phyloP scores from a whole-genome alignment of 305 asterid genomes.

The Fraxinus nigra region DNA sequence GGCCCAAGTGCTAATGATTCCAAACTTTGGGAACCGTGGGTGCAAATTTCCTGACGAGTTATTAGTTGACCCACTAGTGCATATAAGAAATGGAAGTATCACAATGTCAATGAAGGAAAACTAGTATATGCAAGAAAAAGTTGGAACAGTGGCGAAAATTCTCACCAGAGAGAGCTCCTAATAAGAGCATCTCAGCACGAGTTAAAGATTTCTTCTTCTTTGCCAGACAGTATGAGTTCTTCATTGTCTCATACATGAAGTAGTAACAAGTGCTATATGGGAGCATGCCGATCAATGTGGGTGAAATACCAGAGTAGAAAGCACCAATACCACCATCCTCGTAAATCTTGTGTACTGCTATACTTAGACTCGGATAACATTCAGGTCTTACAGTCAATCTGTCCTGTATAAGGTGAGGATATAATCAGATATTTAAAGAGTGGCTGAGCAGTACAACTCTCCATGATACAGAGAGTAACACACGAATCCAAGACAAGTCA shows the following conservation, averaged over 20 bases:
- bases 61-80: neutral
- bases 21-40: neutral
- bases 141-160: neutral
- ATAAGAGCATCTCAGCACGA: conserved; percentile 77
- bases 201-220: conserved; percentile 58
- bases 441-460: neutral
- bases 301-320: conserved; percentile 70
- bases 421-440: neutral
- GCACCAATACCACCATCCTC: conserved; percentile 71
- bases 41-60: neutral
- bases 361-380: conserved; percentile 64
- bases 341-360: conserved; percentile 67
- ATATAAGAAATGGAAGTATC: neutral
- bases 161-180: conserved; percentile 94
- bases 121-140: neutral
- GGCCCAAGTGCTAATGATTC: neutral
- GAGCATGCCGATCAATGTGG: conserved; percentile 95
- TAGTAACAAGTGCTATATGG: conserved; percentile 96
- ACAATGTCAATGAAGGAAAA: neutral
- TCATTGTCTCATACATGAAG: conserved; percentile 92
- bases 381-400: conserved; percentile 82
- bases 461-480: neutral
- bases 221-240: conserved; percentile 74
- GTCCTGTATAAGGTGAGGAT: conserved; percentile 55
- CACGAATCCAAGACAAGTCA: neutral